A percentile compares a stretch with the other conserved stretches of the same genome.
phyloP scores from a whole-genome alignment of 139 green algal species.

The Desmodesmus armatus region DNA sequence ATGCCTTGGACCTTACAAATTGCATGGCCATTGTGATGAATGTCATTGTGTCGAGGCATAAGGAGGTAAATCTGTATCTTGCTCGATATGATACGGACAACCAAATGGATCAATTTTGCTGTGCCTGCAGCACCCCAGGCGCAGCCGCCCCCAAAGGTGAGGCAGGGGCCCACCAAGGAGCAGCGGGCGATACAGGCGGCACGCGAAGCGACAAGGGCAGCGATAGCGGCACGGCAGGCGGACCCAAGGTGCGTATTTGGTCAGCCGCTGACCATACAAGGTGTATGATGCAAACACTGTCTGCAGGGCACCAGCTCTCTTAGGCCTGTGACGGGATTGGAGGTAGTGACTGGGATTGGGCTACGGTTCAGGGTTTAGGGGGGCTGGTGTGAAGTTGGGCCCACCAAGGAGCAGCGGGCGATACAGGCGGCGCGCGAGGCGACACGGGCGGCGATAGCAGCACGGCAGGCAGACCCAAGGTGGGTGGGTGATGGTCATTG shows the following conservation, averaged over 20 bases:
- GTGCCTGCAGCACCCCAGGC: background rate
- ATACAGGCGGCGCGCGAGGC: constrained; percentile 63
- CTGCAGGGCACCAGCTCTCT: background rate
- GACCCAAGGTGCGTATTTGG: background rate
- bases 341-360: no score
- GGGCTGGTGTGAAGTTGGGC: constrained; percentile 52
- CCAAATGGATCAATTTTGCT: no score
- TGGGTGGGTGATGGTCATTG: background rate
- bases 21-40: no score
- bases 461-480: constrained; percentile 25
- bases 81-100: no score
- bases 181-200: constrained; percentile 69
- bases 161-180: constrained; percentile 70
- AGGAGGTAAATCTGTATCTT: no score
- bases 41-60: no score
- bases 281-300: no score
- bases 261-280: no score
- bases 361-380: no score
- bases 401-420: constrained; percentile 73
- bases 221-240: constrained; percentile 37
- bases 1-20: no score
- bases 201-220: constrained; percentile 56
- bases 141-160: background rate
- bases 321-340: background rate
- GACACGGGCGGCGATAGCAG: constrained; percentile 52